Conservation (phyloP, 176 grass and related monocot species). For the Eragrostis curvula region DNA sequence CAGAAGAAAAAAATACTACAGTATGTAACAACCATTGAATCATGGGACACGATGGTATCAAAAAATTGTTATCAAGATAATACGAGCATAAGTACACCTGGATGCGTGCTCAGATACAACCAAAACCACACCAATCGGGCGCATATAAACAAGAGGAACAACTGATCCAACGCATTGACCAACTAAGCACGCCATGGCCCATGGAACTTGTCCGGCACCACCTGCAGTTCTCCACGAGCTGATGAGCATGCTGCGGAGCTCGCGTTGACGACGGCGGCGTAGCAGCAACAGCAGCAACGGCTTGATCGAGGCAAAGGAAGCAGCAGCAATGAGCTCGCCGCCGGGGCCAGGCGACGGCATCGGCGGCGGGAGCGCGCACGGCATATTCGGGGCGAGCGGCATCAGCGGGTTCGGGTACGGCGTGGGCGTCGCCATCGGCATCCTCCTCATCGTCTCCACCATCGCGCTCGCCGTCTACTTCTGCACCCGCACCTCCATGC, state of each 20-base stretch:
- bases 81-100: not conserved
- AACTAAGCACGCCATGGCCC: slow-evolving; percentile 31
- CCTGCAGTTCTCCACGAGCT: not conserved
- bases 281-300: not conserved
- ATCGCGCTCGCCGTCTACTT: slow-evolving; percentile 68
- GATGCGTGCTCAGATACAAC: not conserved
- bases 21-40: too few species aligned
- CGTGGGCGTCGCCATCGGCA: slow-evolving; percentile 67
- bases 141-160: not conserved
- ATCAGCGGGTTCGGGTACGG: slow-evolving; percentile 67
- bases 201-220: not conserved
- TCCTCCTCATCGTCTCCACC: slow-evolving; percentile 73
- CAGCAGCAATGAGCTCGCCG: slow-evolving; percentile 16
- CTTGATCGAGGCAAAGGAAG: not conserved
- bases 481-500: slow-evolving; percentile 56
- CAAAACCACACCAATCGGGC: slow-evolving; percentile 13
- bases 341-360: not conserved
- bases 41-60: too few species aligned
- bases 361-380: not conserved
- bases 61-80: not conserved
- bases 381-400: slow-evolving; percentile 50
- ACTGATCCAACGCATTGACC: slow-evolving; percentile 13
- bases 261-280: not conserved
- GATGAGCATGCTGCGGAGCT: not conserved
- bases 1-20: too few species aligned